These are phyloP conservation scores for Sugiyamaella qingdaonensis DNA, from an alignment of 805 yeast species.

Conservation along the genomic window DNA sequence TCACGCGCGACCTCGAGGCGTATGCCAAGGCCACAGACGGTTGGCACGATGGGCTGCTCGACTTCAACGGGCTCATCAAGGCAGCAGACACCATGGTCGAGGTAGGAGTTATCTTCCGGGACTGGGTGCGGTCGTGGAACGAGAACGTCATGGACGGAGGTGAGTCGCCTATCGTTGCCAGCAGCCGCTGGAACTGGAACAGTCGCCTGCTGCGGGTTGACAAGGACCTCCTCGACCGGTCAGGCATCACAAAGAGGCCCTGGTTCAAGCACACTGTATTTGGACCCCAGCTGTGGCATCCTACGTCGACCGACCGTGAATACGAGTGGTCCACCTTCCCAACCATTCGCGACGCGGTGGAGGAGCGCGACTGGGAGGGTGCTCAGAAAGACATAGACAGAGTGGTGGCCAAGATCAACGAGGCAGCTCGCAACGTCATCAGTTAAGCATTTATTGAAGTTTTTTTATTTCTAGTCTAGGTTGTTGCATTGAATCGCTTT, in stretches of 20 bases:
- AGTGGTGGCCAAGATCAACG: slow-evolving; percentile 15
- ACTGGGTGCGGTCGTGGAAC: slow-evolving; percentile 63
- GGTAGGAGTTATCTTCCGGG: slow-evolving; percentile 45
- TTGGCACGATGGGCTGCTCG: slow-evolving; percentile 21
- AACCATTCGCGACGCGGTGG: slow-evolving; percentile 63
- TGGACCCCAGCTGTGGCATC: slow-evolving; percentile 64
- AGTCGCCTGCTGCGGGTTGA: slow-evolving; percentile 56
- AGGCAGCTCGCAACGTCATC: slow-evolving; percentile 17
- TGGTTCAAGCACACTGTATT: slow-evolving; percentile 65
- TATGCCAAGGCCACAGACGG: slow-evolving; percentile 20
- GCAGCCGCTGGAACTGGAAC: slow-evolving; percentile 79
- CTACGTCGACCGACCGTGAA: slow-evolving; percentile 35
- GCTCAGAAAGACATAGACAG: slow-evolving; percentile 42
- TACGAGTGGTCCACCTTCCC: slow-evolving; percentile 70
- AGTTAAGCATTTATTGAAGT: background rate
- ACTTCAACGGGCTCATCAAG: slow-evolving; percentile 29
- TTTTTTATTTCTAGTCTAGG: background rate
- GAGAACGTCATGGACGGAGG: slow-evolving; percentile 46
- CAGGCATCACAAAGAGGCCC: slow-evolving; percentile 47
- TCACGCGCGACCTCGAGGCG: slow-evolving; percentile 44
- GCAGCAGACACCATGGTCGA: slow-evolving; percentile 39
- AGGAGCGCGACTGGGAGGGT: slow-evolving; percentile 42
- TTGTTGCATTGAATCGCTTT: background rate
- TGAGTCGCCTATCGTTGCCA: slow-evolving; percentile 69
- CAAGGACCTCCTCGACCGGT: slow-evolving; percentile 45